phyloP scores from a whole-genome alignment of 208 protist species.

The Acanthamoeba lenticulata region DNA sequence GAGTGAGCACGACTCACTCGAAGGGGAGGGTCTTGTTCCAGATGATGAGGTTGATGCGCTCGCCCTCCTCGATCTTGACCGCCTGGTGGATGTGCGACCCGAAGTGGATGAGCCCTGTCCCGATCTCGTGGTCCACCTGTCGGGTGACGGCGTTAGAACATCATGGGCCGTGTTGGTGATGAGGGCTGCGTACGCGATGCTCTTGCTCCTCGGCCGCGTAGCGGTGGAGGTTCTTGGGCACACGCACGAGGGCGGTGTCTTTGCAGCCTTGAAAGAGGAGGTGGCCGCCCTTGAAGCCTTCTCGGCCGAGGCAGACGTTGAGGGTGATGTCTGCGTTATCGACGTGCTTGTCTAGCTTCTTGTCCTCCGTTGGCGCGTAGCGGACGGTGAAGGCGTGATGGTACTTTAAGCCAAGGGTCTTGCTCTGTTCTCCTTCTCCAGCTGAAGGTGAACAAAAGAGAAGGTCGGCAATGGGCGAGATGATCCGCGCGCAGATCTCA shows the following conservation, averaged over 20 bases:
- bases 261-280: slow-evolving; percentile 52
- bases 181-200: not conserved
- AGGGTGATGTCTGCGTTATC: slow-evolving; percentile 57
- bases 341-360: slow-evolving; percentile 30
- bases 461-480: slow-evolving; percentile 35
- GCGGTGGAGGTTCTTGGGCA: not conserved
- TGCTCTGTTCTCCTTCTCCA: not conserved
- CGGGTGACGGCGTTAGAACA: no score
- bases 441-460: not conserved
- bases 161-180: not conserved
- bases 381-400: slow-evolving; percentile 43
- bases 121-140: slow-evolving; percentile 32
- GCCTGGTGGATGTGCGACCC: slow-evolving; percentile 42
- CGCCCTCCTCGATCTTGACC: slow-evolving; percentile 17
- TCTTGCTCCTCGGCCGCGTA: slow-evolving; percentile 17
- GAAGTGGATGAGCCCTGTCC: slow-evolving; percentile 18
- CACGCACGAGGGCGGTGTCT: slow-evolving; percentile 7
- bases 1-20: not conserved
- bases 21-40: slow-evolving; percentile 34
- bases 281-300: slow-evolving; percentile 38
- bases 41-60: slow-evolving; percentile 48
- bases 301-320: slow-evolving; percentile 49
- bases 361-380: slow-evolving; percentile 27
- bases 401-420: not conserved
- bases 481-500: not conserved